phyloP scores from a whole-genome alignment of 768 basidiomycete species.

The Lactarius sp. region DNA sequence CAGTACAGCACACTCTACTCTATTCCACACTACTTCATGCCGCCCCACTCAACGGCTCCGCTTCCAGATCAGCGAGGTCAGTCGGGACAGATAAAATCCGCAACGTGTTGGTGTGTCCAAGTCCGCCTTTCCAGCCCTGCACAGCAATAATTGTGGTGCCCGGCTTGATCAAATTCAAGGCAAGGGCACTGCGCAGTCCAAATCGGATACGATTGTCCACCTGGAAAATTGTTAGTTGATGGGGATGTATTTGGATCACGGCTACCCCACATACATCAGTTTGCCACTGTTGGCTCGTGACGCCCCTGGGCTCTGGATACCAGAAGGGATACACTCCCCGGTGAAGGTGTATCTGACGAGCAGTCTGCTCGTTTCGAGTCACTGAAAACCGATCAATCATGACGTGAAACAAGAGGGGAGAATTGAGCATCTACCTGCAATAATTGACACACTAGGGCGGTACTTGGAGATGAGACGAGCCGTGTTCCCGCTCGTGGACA shows the following conservation, averaged over 20 bases:
- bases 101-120: constrained; percentile 92
- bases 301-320: constrained; percentile 92
- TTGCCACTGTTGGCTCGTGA: constrained; percentile 91
- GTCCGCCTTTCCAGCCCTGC: constrained; percentile 99
- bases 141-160: constrained; percentile 90
- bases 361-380: constrained; percentile 92
- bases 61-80: constrained; percentile 69
- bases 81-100: constrained; percentile 82
- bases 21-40: constrained; percentile 1
- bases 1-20: not conserved
- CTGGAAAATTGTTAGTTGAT: constrained; percentile 34
- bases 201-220: constrained; percentile 88
- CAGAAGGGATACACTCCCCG: constrained; percentile 96
- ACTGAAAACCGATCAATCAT: constrained; percentile 43
- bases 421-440: constrained; percentile 64
- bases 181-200: constrained; percentile 79
- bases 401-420: not conserved
- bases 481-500: constrained; percentile 96
- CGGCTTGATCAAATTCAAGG: constrained; percentile 80
- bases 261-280: constrained; percentile 67
- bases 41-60: constrained; percentile 50
- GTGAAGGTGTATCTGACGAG: constrained; percentile 95
- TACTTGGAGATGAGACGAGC: constrained; percentile 96
- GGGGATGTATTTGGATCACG: constrained; percentile 8
- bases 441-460: constrained; percentile 87